Conservation (phyloP, 2,329 filamentous ascomycete genomes). For the Cladobotryum protrusum region DNA sequence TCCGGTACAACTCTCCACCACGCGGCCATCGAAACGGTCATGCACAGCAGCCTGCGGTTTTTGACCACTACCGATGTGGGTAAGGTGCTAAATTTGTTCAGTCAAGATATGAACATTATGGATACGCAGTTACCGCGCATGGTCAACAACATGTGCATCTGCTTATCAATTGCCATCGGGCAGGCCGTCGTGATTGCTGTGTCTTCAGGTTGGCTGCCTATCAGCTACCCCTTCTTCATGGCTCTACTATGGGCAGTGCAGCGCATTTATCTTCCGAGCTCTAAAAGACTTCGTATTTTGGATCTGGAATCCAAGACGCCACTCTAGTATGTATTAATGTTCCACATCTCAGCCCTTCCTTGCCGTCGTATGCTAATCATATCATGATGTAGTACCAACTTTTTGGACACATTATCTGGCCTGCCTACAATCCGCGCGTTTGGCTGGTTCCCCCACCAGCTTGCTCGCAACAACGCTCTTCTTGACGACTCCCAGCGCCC, state of each 20-base stretch:
- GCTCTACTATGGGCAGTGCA: conserved; percentile 44
- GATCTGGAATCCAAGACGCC: conserved; percentile 58
- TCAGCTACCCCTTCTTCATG: conserved; percentile 44
- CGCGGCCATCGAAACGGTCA: conserved; percentile 27
- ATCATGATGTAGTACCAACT: conserved; percentile 1
- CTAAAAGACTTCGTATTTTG: conserved; percentile 52
- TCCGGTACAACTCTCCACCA: conserved; percentile 30
- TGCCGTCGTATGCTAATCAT: too few species aligned
- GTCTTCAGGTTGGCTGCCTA: conserved; percentile 37
- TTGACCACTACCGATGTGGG: conserved; percentile 38
- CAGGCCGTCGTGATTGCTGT: conserved; percentile 42
- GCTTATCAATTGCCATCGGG: conserved; percentile 27
- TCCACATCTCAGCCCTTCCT: too few species aligned
- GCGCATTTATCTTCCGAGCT: conserved; percentile 53
- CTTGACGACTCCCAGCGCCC: conserved; percentile 11
- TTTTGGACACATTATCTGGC: conserved; percentile 11
- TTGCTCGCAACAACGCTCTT: conserved; percentile 4
- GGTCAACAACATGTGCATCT: conserved; percentile 24
- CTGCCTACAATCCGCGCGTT: conserved; percentile 11
- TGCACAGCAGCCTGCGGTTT: conserved; percentile 35
- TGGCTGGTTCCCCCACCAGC: conserved; percentile 5
- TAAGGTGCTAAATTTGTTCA: conserved; percentile 37
- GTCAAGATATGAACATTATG: conserved; percentile 38
- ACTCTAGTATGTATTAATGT: conserved; percentile 11
- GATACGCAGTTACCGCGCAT: conserved; percentile 33